Percentiles rank a stretch among this genome's conserved stretches.
phyloP scores from a whole-genome alignment of 1,139 yeast species.

The Pichia sp. region DNA sequence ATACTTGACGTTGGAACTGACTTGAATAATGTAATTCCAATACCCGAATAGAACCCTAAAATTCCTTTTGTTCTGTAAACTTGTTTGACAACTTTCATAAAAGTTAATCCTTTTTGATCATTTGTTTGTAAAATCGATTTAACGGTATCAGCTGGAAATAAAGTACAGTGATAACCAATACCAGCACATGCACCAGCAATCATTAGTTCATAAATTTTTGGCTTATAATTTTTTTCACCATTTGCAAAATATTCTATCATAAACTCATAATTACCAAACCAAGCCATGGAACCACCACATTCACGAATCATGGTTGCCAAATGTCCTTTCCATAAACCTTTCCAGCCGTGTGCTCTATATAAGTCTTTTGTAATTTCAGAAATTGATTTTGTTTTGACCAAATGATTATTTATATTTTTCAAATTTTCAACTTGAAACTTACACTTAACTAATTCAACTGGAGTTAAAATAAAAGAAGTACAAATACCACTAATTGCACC shows the following conservation, averaged over 20 bases:
- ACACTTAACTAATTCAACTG: conserved; percentile 84
- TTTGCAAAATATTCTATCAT: conserved; percentile 36
- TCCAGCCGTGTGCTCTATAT: conserved; percentile 46
- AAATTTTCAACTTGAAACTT: conserved; percentile 72
- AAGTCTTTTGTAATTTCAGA: conserved; percentile 38
- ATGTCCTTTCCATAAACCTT: conserved; percentile 80
- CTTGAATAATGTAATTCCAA: conserved; percentile 73
- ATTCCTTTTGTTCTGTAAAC: conserved; percentile 49
- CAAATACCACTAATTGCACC: conserved; percentile 81
- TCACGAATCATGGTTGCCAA: conserved; percentile 79
- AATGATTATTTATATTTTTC: conserved; percentile 21
- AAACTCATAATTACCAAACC: conserved; percentile 87
- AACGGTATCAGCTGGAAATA: conserved; percentile 88
- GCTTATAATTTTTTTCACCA: conserved; percentile 22
- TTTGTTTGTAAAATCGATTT: conserved; percentile 81
- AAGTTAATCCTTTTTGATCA: conserved; percentile 15
- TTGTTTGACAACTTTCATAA: conserved; percentile 32
- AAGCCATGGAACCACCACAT: conserved; percentile 83
- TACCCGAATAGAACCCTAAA: conserved; percentile 70
- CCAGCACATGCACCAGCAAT: conserved; percentile 87
- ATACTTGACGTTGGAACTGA: conserved; percentile 89
- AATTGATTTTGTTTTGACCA: conserved; percentile 11
- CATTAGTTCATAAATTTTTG: conserved; percentile 49
- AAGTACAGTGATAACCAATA: conserved; percentile 64
- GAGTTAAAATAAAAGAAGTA: conserved; percentile 82